These are phyloP conservation scores for Rutidosis leptorrhynchoides DNA, from an alignment of 129 eudicot species.

Conservation along the genomic window DNA sequence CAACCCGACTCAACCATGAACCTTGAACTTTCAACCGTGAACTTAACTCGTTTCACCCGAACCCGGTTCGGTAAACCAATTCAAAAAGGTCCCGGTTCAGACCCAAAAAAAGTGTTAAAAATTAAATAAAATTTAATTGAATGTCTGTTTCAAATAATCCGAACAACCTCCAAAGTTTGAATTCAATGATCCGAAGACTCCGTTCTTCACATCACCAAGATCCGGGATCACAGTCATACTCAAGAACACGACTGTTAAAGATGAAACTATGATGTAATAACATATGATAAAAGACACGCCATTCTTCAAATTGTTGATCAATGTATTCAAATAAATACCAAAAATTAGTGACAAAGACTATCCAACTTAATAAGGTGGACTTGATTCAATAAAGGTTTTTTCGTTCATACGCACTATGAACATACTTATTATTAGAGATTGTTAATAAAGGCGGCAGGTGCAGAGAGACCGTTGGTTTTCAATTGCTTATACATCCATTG, in stretches of 20 bases:
- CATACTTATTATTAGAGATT: slow-evolving; percentile 17
- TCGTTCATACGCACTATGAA: slow-evolving; percentile 7
- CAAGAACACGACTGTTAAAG: slow-evolving; percentile 61
- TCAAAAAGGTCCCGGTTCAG: too few relatives aligned
- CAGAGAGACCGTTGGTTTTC: slow-evolving; percentile 61
- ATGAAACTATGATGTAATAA: slow-evolving; percentile 44
- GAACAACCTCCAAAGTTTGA: too few relatives aligned
- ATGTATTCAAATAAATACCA: slow-evolving; percentile 22
- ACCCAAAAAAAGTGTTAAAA: too few relatives aligned
- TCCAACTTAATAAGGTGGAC: slow-evolving; percentile 20
- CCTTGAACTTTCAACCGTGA: too few relatives aligned
- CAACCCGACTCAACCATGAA: too few relatives aligned
- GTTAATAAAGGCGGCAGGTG: slow-evolving; percentile 36
- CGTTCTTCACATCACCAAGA: slow-evolving; percentile 2
- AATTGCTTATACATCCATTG: slow-evolving; percentile 97
- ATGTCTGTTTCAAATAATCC: too few relatives aligned
- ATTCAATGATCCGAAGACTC: neutral
- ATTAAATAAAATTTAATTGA: too few relatives aligned
- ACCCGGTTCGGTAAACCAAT: too few relatives aligned
- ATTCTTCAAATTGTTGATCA: neutral
- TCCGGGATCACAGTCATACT: slow-evolving; percentile 38
- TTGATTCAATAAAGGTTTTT: slow-evolving; percentile 17
- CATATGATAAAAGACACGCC: slow-evolving; percentile 6
- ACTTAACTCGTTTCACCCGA: too few relatives aligned
- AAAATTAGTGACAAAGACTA: slow-evolving; percentile 14